Percentiles rank a stretch among this genome's conserved stretches.
These are phyloP conservation scores for Nitzschia sp. DNA, from an alignment of 108 stramenopile genomes.

Conservation along the genomic window DNA sequence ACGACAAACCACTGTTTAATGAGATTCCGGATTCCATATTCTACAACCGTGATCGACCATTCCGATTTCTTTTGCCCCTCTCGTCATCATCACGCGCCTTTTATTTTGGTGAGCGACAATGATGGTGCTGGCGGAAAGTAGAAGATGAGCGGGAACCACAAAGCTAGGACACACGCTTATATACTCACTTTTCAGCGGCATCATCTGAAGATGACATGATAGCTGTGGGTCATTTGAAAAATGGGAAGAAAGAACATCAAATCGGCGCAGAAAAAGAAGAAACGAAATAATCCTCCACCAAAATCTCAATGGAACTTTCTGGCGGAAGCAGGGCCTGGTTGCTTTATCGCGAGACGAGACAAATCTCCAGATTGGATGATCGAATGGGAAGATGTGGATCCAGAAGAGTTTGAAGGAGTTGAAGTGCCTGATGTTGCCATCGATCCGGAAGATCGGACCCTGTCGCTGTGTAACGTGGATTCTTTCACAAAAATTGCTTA, in stretches of 20 bases:
- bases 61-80: no score
- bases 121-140: no score
- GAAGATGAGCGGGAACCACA: no score
- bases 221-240: no score
- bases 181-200: no score
- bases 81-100: no score
- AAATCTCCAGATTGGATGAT: conserved; percentile 31
- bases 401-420: conserved; percentile 41
- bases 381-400: conserved; percentile 57
- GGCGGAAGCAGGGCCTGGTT: conserved; percentile 53
- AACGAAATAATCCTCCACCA: not conserved
- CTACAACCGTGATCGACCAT: no score
- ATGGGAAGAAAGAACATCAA: conserved; percentile 10
- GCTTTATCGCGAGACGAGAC: conserved; percentile 37
- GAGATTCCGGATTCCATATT: no score
- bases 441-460: conserved; percentile 54
- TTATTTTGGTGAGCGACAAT: no score
- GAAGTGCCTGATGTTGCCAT: conserved; percentile 58
- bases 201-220: no score
- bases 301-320: conserved; percentile 40
- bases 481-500: conserved; percentile 42
- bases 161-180: no score
- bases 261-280: not conserved
- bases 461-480: conserved; percentile 51
- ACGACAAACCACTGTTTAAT: no score